Percentiles rank a stretch among this genome's conserved stretches.
Evolutionary conservation across 2,329 filamentous ascomycete species (phyloP).

Genomic region (Zarea fungicola): DNA sequence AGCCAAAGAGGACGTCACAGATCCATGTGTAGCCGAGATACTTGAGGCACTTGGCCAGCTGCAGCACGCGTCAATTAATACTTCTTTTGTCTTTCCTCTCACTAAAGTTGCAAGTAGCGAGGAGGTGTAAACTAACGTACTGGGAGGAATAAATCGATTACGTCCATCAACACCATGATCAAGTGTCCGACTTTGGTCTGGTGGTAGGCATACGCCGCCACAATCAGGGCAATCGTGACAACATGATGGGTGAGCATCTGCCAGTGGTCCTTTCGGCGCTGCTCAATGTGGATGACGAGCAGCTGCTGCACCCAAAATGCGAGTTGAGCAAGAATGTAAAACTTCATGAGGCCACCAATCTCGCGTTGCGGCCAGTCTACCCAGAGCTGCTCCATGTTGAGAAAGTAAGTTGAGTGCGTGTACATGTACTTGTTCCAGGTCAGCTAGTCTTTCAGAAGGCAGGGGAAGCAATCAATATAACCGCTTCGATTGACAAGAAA

Average conservation of each 20-base stretch:
- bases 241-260: constrained; percentile 96
- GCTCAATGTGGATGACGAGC: constrained; percentile 88
- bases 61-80: neutral
- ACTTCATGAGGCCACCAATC: constrained; percentile 49
- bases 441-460: neutral
- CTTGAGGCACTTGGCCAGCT: constrained; percentile 90
- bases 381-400: constrained; percentile 76
- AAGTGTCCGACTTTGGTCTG: constrained; percentile 83
- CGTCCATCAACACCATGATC: constrained; percentile 87
- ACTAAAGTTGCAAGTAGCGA: constrained; percentile 15
- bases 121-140: constrained; percentile 44
- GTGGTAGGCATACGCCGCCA: constrained; percentile 78
- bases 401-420: constrained; percentile 70
- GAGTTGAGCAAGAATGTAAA: constrained; percentile 71
- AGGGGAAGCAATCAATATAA: neutral
- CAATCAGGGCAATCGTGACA: constrained; percentile 79
- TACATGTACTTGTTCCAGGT: constrained; percentile 63
- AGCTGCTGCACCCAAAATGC: constrained; percentile 94
- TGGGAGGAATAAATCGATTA: constrained; percentile 82
- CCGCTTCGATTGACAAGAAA: constrained; percentile 10
- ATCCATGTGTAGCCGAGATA: constrained; percentile 71
- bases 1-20: constrained; percentile 77
- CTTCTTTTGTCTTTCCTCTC: no score
- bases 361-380: constrained; percentile 75
- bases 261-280: constrained; percentile 86